Evolutionary conservation across 805 yeast species (phyloP).

Genomic region (Debaryomyces maramus): DNA sequence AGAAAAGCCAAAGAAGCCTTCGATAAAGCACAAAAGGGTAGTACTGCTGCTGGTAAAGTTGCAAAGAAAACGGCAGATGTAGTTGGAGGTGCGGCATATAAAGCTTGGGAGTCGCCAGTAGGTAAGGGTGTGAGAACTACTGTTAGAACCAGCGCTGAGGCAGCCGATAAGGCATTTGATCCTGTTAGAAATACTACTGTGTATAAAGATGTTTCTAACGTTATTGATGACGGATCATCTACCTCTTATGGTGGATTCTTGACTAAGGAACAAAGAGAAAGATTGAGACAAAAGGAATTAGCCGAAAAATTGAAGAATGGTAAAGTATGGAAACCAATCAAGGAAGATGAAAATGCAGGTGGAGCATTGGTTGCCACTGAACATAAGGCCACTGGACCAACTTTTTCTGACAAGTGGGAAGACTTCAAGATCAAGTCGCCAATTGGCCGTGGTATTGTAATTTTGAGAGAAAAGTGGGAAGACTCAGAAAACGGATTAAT

Average conservation of each 20-base stretch:
- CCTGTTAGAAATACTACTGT: constrained; percentile 91
- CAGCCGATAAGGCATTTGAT: constrained; percentile 83
- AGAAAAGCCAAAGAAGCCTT: constrained; percentile 91
- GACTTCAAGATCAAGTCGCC: constrained; percentile 65
- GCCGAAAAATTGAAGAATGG: constrained; percentile 61
- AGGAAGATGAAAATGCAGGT: constrained; percentile 81
- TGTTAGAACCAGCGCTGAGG: constrained; percentile 78
- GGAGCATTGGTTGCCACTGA: constrained; percentile 79
- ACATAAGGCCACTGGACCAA: constrained; percentile 70
- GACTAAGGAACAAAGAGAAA: constrained; percentile 75
- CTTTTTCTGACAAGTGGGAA: constrained; percentile 63
- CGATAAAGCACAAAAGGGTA: constrained; percentile 73
- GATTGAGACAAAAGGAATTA: constrained; percentile 53
- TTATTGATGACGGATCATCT: constrained; percentile 88
- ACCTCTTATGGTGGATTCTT: constrained; percentile 91
- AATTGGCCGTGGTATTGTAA: constrained; percentile 63
- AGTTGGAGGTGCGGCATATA: constrained; percentile 83
- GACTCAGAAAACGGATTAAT: constrained; percentile 93
- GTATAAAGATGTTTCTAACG: constrained; percentile 84
- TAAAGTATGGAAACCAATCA: constrained; percentile 63
- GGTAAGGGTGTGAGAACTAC: constrained; percentile 87
- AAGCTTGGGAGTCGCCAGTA: constrained; percentile 95
- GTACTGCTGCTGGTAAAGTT: constrained; percentile 69
- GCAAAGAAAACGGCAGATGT: constrained; percentile 89
- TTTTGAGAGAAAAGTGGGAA: constrained; percentile 75